Percentiles rank a stretch among this genome's conserved stretches.
Conservation (phyloP, 31 red algal species). For the Asparagopsis taxiformis region DNA sequence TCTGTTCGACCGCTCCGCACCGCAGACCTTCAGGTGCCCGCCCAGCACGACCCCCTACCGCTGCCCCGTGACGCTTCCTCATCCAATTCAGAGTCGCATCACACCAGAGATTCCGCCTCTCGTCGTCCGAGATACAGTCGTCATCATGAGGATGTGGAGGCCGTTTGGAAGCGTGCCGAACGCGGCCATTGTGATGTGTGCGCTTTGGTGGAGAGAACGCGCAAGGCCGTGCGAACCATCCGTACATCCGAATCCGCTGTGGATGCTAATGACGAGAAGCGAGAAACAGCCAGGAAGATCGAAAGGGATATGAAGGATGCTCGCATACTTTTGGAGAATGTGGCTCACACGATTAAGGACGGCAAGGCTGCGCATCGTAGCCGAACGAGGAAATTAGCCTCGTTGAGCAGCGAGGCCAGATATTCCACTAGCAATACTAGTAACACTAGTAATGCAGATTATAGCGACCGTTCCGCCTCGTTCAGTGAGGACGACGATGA, state of each 20-base stretch:
- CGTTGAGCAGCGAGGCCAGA: background rate
- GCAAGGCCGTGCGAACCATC: slow-evolving; percentile 14
- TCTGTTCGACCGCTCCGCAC: slow-evolving; percentile 62
- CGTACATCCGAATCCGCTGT: slow-evolving; percentile 3
- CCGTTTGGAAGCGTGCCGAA: slow-evolving; percentile 31
- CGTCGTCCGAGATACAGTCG: slow-evolving; percentile 15
- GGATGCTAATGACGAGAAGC: background rate
- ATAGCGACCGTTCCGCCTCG: slow-evolving; percentile 28
- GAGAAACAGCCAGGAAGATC: slow-evolving; percentile 1
- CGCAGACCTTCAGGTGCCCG: slow-evolving; percentile 15
- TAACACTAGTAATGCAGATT: slow-evolving; percentile 3
- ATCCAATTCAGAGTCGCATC: background rate
- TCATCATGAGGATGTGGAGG: slow-evolving; percentile 11
- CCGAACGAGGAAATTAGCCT: slow-evolving; percentile 1
- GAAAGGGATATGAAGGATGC: slow-evolving; percentile 37
- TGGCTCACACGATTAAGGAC: slow-evolving; percentile 10
- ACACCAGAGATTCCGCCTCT: background rate
- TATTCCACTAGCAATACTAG: slow-evolving; percentile 20
- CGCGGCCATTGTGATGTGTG: slow-evolving; percentile 17
- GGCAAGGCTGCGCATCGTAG: slow-evolving; percentile 26
- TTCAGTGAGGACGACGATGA: slow-evolving; percentile 16
- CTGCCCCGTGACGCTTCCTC: slow-evolving; percentile 11
- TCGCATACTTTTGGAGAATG: slow-evolving; percentile 3
- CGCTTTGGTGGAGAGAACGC: slow-evolving; percentile 36
- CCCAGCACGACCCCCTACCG: slow-evolving; percentile 47